Base-by-base conservation (phyloP, 2,329 filamentous ascomycete species). In the Claviceps purpurea region DNA sequence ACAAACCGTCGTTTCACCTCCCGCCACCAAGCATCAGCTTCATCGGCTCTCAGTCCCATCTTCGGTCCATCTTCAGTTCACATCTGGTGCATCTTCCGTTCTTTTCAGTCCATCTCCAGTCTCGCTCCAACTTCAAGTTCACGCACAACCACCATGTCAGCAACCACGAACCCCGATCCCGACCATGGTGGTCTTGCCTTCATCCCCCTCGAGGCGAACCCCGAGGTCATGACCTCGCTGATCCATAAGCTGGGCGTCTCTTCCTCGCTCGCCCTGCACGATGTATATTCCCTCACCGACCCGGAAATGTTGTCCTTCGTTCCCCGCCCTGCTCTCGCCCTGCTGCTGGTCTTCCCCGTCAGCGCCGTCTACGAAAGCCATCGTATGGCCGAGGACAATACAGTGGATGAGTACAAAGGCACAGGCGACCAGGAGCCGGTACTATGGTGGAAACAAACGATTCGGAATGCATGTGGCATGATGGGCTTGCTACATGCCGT, bases 361-460 rank as follows among this genome's bases (percentile, higher is more conserved):
- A 88, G 81, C 51, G 73, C 81, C 48, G 77, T 79, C 43, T 96
- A 95, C 75, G 86, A 95, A 70, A 78, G 76, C 55, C 81, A 84
- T 64, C 85, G 90, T 37, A 67, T 78, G 53, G 73, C 79, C 44
- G 90, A 95, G 72, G 90, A 96, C 69, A 71, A 72, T 49, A 65
- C 75, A 22, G 71, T 73, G 43, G 58, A 71, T 2, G 78, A 82
- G 41, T 95, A 95, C 71, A 64, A 66, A 0, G 85, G 84, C 44
- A 75, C 73, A 18, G 89, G 89, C 1, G 69, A 76, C 0, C 63
- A 62, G 0, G 88, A 96, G 63, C 84, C 87, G 5, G 87, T 96
- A 0, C 63, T 95, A 7, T 98, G 91, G 93, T 97, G 90, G 76
- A 86, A 81, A 60, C 91, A 97, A 72, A 97, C 90, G 0, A 96